These are phyloP conservation scores for Pelargonium australe DNA, from an alignment of 441 rosid genomes.

Conservation along the genomic window DNA sequence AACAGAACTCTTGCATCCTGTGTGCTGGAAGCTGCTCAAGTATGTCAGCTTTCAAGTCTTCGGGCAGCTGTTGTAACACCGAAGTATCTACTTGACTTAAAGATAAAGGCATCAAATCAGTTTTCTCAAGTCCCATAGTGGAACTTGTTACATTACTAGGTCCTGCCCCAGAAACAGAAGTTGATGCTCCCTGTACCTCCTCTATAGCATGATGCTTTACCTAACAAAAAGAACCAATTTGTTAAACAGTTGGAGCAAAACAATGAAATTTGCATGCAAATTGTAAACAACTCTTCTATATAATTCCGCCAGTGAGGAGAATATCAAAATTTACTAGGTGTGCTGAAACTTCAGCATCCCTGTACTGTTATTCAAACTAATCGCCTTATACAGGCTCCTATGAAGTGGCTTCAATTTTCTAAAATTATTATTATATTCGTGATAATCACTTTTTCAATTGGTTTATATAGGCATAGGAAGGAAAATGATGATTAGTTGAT, in stretches of 20 bases:
- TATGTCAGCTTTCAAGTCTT: conserved; percentile 60
- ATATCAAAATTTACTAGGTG: conserved; percentile 1
- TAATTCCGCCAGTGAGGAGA: background rate
- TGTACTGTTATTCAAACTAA: background rate
- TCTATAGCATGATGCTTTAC: conserved; percentile 28
- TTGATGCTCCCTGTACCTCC: conserved; percentile 21
- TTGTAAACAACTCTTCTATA: background rate
- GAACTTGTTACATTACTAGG: conserved; percentile 25
- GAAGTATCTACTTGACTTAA: conserved; percentile 74
- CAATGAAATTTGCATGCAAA: background rate
- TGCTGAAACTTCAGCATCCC: background rate
- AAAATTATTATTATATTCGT: too few relatives aligned
- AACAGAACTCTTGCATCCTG: conserved; percentile 29
- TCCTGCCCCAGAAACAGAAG: conserved; percentile 26
- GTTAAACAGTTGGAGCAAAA: conserved; percentile 11
- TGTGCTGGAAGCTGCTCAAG: conserved; percentile 56
- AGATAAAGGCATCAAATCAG: conserved; percentile 65
- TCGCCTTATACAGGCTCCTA: background rate
- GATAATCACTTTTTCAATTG: background rate
- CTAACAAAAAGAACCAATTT: conserved; percentile 17
- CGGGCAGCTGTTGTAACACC: conserved; percentile 77
- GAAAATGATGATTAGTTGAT: background rate
- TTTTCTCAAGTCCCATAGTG: conserved; percentile 20
- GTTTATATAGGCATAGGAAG: background rate
- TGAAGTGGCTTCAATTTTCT: too few relatives aligned